Evolutionary conservation across 225 moss, liverwort and hornwort genomes (phyloP).

Genomic region (Neckera pumila): DNA sequence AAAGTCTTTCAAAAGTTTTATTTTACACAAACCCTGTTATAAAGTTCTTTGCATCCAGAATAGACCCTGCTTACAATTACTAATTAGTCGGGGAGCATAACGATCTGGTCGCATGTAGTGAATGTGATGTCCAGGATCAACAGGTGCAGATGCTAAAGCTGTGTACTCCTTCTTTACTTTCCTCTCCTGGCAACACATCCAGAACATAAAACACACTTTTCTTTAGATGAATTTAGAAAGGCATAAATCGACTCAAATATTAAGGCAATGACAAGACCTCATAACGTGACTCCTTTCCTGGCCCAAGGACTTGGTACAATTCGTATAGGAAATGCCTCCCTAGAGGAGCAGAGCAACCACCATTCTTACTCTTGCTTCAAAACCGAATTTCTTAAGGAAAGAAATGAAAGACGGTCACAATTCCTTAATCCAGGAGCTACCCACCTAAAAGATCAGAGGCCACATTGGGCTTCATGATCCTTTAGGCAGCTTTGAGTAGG

Average conservation of each 20-base stretch:
- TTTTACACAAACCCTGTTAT: background rate
- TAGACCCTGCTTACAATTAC: slow-evolving; percentile 47
- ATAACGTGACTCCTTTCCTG: background rate
- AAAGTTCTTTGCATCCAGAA: background rate
- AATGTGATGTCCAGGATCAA: slow-evolving; percentile 47
- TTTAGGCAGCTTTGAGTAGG: background rate
- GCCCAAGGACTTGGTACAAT: background rate
- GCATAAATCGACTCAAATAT: background rate
- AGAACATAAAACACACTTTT: background rate
- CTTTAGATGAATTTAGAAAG: background rate
- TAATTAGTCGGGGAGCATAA: slow-evolving; percentile 74
- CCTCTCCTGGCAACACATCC: slow-evolving; percentile 48
- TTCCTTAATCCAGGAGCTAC: background rate
- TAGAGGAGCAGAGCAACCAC: background rate
- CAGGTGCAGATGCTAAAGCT: slow-evolving; percentile 69
- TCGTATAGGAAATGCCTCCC: background rate
- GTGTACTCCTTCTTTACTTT: slow-evolving; percentile 86
- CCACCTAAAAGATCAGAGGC: background rate
- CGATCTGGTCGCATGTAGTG: slow-evolving; percentile 86
- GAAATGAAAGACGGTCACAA: background rate
- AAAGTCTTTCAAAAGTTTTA: background rate
- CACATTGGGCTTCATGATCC: background rate
- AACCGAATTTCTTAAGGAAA: background rate
- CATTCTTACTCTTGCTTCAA: background rate
- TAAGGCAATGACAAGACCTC: background rate